These are phyloP conservation scores for Posidonia australis DNA, from an alignment of 106 monocot species.

Conservation along the genomic window DNA sequence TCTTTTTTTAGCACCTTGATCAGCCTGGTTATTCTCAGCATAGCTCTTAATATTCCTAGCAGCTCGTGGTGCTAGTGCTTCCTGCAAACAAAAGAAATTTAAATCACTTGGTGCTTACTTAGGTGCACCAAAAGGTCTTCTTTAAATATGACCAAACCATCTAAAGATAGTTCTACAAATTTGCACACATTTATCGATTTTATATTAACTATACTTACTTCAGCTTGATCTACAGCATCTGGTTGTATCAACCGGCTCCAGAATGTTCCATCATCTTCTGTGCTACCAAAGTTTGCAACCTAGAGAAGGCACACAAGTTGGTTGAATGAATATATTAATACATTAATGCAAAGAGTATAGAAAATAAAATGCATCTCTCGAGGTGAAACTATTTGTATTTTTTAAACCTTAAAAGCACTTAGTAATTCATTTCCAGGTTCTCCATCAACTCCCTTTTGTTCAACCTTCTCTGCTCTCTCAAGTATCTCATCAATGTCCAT, in stretches of 20 bases:
- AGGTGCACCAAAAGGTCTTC: too few species aligned
- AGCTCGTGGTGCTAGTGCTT: conserved; percentile 90
- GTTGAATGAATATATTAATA: background rate
- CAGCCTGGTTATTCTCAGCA: conserved; percentile 57
- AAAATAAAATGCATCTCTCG: too few species aligned
- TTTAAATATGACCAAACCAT: too few species aligned
- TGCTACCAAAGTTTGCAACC: conserved; percentile 90
- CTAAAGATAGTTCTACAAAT: too few species aligned
- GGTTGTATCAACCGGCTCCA: conserved; percentile 98
- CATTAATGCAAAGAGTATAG: too few species aligned
- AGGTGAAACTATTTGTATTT: background rate
- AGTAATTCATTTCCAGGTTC: conserved; percentile 85
- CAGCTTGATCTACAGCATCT: conserved; percentile 54
- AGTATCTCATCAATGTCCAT: conserved; percentile 99
- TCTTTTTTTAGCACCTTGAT: conserved; percentile 42
- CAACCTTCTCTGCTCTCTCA: conserved; percentile 99
- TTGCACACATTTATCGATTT: too few species aligned
- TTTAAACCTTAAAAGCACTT: conserved; percentile 85
- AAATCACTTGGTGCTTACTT: too few species aligned
- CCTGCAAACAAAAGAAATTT: conserved; percentile 32
- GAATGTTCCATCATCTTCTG: conserved; percentile 91
- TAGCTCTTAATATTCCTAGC: conserved; percentile 91
- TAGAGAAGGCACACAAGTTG: background rate
- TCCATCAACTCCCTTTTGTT: conserved; percentile 62
- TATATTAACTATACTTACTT: conserved; percentile 28